These are phyloP conservation scores for Cucurbita argyrosperma DNA, from an alignment of 306 rosid species.

Conservation along the genomic window DNA sequence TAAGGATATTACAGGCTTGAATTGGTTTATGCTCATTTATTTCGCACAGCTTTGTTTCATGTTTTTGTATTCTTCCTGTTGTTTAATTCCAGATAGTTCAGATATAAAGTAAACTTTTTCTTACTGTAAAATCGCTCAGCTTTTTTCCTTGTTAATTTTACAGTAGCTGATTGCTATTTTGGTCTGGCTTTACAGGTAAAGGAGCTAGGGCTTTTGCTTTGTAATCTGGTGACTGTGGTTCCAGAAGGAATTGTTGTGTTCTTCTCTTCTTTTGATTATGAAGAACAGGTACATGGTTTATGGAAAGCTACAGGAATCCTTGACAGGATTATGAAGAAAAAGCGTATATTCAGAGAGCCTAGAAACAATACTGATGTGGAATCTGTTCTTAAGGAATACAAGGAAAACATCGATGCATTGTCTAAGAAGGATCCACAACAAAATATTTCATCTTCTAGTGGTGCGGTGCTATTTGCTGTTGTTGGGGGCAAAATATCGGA, in stretches of 20 bases:
- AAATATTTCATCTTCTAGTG: constrained; percentile 31
- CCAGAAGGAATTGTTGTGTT: constrained; percentile 89
- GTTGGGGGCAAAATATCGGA: constrained; percentile 94
- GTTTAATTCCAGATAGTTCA: background rate
- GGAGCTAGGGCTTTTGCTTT: constrained; percentile 70
- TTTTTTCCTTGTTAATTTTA: background rate
- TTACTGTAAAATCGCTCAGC: background rate
- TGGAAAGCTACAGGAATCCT: constrained; percentile 79
- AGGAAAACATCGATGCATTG: constrained; percentile 39
- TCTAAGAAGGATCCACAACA: constrained; percentile 25
- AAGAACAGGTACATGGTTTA: constrained; percentile 50
- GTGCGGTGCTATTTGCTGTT: constrained; percentile 78
- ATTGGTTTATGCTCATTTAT: background rate
- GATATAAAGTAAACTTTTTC: background rate
- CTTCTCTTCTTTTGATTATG: constrained; percentile 91
- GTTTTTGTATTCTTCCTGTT: background rate
- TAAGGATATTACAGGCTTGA: constrained; percentile 17
- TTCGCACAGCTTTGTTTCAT: background rate
- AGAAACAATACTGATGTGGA: constrained; percentile 69
- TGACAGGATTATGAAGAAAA: constrained; percentile 66
- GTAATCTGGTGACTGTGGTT: constrained; percentile 62
- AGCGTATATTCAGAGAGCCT: constrained; percentile 79
- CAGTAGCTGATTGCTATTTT: constrained; percentile 13
- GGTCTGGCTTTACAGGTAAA: constrained; percentile 40
- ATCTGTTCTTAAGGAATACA: constrained; percentile 62